Base-by-base conservation (phyloP, 768 basidiomycete genomes). In the Mycena sanguinolenta region DNA sequence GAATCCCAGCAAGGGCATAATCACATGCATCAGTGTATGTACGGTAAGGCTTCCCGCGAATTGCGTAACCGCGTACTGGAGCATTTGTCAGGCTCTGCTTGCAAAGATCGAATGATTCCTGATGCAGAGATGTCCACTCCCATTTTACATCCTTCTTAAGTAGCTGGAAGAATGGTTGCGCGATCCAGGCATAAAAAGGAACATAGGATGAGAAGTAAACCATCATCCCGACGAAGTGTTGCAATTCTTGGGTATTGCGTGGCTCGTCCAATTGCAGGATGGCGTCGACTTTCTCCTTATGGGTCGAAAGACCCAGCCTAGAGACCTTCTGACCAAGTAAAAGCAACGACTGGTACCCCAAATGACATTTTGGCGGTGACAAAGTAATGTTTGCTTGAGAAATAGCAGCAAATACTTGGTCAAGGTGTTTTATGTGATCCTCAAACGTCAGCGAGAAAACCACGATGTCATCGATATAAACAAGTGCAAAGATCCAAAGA, bases 381-480 rank as follows among this genome's bases (percentile, higher is more conserved):
- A 84, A 67, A 0, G 82, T 84, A 3, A 84, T 75, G 19, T 75
- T 73, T 0, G 80, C 74, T 0, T 58, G 34, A 0, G 30, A 60
- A 36, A 84, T 81, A 0, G 79, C 79, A 23, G 58, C 27, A 2
- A 83, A 65, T 0, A 83, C 79, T 9, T 60, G 16, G 27, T 81
- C 81, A 0, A 83, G 27, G 54, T 83, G 81, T 3, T 52, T 0
- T 7, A 80, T 0, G 65, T 85, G 82, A 2, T 84, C 77, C 0
- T 80, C 69, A 2, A 76, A 77, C 0, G 65, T 68, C 23, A 60
- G 36, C 0, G 79, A 81, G 57, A 77, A 84, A 0, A 84, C 73
- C 0, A 85, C 77, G 0, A 85, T 84, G 46, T 86, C 79, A 49
- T 86, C 81, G 8, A 85, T 83, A 50, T 85, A 86, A 0, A 85